Percentiles rank a stretch among this genome's conserved stretches.
Evolutionary conservation across 768 basidiomycete genomes (phyloP).

Genomic region (Macrolepiota fuliginosa): DNA sequence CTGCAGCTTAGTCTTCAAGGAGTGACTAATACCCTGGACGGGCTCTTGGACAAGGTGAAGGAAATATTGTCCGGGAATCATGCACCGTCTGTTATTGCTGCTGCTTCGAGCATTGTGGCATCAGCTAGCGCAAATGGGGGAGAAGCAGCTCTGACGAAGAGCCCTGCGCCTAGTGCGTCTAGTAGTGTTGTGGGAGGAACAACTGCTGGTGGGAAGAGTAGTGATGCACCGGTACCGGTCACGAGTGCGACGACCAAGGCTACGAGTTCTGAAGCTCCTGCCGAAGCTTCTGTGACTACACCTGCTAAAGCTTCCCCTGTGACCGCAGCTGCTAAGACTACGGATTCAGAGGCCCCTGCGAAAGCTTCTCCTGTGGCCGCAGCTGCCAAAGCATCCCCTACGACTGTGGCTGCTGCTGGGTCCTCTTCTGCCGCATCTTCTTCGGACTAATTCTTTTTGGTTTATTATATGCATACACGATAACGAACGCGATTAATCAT

Average conservation of each 20-base stretch:
- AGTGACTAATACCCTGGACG: conserved; percentile 7
- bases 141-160: conserved; percentile 14
- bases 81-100: background rate
- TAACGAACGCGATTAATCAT: no score
- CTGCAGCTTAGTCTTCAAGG: conserved; percentile 22
- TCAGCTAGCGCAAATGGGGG: background rate
- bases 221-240: background rate
- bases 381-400: background rate
- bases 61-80: background rate
- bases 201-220: background rate
- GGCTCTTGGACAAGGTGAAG: conserved; percentile 18
- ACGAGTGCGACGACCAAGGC: background rate
- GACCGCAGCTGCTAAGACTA: background rate
- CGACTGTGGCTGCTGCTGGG: background rate
- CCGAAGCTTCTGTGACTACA: background rate
- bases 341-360: background rate
- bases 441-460: background rate
- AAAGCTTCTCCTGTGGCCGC: background rate
- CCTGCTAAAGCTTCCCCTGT: background rate
- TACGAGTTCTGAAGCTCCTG: no score
- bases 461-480: no score
- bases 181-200: background rate
- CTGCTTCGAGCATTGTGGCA: background rate
- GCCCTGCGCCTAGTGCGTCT: conserved; percentile 8
- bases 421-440: background rate